Evolutionary conservation across 2,329 filamentous ascomycete species (phyloP), one percentile per base, ranked within the genome.

Genomic region (Fusarium continuum): DNA sequence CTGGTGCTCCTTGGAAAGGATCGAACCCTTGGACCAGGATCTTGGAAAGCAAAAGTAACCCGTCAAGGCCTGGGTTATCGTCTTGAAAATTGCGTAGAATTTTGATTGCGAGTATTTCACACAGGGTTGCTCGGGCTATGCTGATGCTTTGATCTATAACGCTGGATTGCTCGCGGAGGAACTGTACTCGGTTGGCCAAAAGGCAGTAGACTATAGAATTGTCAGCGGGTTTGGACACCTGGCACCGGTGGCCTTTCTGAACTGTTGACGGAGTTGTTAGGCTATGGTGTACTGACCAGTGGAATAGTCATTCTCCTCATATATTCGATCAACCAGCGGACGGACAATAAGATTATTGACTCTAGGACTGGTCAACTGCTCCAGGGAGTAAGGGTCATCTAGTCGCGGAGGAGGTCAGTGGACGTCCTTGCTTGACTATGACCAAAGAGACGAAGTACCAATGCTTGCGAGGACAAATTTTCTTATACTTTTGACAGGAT

Each of bases 11-110:
- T 63, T 90, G 86, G 56, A 91, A 91, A 1, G 88, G 88, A 61
- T 90, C 87, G 61, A 90, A 90, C 1, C 87, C 87, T 4, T 87
- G 85, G 1, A 91, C 88, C 0, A 91, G 81, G 14, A 91, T 85
- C 55, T 88, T 87, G 10, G 88, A 84, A 2, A 91, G 79, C 1
- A 87, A 76, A 0, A 91, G 76, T 2, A 91, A 79, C 1, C 88
- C 88, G 28, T 82, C 75, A 1, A 83, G 80, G 13, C 86, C 88
- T 2, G 83, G 80, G 47, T 87, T 83, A 55, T 89, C 85, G 72
- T 91, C 88, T 63, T 90, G 83, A 67, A 88, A 89, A 13, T 85
- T 83, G 22, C 88, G 83, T 17, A 91, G 76, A 8, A 91, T 80
- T 40, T 88, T 84, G 64, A 82, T 84, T 2, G 89, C 89, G 0